Conservation (phyloP, 1,284 basidiomycete species). For the Coniferiporia sulphurascens region DNA sequence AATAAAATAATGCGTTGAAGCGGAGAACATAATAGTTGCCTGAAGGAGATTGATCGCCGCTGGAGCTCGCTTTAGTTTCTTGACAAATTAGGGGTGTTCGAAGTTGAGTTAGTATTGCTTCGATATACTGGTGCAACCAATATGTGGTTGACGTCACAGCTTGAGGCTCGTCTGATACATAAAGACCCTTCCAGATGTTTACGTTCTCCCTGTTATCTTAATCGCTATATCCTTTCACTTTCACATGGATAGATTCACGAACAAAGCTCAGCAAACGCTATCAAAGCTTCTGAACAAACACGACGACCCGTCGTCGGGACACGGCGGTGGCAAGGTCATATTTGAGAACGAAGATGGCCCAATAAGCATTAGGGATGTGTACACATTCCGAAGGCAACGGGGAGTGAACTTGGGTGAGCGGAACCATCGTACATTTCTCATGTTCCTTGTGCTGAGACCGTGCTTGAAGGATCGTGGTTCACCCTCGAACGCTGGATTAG, state of each 20-base stretch:
- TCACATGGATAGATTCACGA: neutral
- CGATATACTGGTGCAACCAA: too few relatives aligned
- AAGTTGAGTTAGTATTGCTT: too few relatives aligned
- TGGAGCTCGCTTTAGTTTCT: too few relatives aligned
- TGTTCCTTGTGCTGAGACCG: neutral
- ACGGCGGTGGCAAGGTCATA: neutral
- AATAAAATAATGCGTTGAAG: too few relatives aligned
- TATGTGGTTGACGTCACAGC: too few relatives aligned
- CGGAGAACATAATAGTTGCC: too few relatives aligned
- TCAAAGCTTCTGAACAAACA: neutral
- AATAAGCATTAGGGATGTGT: conserved; percentile 35
- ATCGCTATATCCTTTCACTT: too few relatives aligned
- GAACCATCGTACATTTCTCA: neutral
- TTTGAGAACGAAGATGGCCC: conserved; percentile 2
- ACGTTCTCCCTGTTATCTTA: too few relatives aligned
- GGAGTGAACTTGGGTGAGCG: conserved; percentile 77
- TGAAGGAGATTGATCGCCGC: too few relatives aligned
- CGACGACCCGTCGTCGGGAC: neutral
- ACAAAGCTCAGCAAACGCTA: neutral
- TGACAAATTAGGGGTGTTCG: too few relatives aligned
- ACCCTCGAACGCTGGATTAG: conserved; percentile 75
- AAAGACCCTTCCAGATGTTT: too few relatives aligned
- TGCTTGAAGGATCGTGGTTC: conserved; percentile 64
- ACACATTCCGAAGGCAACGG: conserved; percentile 70
- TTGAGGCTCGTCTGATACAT: too few relatives aligned